These are phyloP conservation scores for Monilinia fructicola DNA, from an alignment of 2,329 filamentous ascomycete species.

Conservation along the genomic window DNA sequence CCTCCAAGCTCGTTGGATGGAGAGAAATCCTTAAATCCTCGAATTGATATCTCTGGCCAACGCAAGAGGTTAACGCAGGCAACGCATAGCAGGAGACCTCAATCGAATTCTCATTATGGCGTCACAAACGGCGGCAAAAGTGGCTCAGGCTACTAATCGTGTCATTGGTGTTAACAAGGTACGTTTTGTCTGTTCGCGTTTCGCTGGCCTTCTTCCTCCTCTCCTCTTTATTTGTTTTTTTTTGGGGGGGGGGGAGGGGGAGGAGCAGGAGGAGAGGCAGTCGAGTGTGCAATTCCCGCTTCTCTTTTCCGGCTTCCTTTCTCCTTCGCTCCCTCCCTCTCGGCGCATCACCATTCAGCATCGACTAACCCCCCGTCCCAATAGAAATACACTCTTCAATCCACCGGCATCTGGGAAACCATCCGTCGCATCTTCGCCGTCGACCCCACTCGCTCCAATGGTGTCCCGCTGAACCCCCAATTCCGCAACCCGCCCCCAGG, in stretches of 20 bases:
- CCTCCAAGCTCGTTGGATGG: no score
- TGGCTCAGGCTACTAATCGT: conserved; percentile 55
- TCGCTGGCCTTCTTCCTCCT: neutral
- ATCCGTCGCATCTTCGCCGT: conserved; percentile 77
- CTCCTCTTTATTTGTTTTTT: no score
- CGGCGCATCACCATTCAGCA: conserved; percentile 32
- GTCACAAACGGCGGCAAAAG: conserved; percentile 53
- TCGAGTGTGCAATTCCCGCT: no score
- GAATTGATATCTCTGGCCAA: neutral
- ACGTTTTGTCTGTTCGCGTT: conserved; percentile 33
- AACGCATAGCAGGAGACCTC: conserved; percentile 30
- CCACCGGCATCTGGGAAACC: conserved; percentile 81
- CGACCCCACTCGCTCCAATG: conserved; percentile 85
- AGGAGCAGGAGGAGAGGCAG: no score
- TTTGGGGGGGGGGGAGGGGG: no score
- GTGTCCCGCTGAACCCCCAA: conserved; percentile 88
- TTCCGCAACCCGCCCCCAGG: conserved; percentile 86
- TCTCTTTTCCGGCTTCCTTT: conserved; percentile 11
- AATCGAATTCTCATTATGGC: conserved; percentile 47
- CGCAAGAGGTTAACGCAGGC: neutral
- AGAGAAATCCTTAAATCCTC: no score
- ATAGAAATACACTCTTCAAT: conserved; percentile 96
- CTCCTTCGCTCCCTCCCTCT: conserved; percentile 26
- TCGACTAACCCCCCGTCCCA: neutral
- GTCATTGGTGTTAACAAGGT: conserved; percentile 61